Evolutionary conservation across 441 rosid species (phyloP).

Genomic region (Pelargonium australe): DNA sequence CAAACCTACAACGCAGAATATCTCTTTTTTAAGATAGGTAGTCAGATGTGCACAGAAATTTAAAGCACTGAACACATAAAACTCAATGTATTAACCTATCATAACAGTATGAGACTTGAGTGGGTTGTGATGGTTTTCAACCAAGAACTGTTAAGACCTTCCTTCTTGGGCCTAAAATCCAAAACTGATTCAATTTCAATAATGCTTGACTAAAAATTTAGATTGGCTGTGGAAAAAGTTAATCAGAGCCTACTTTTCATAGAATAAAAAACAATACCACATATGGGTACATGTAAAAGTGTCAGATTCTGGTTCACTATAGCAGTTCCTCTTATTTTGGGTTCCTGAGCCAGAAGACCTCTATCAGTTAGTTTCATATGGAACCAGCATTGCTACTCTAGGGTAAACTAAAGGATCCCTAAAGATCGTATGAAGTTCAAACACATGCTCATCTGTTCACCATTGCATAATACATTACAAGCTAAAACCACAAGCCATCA

Average conservation of each 20-base stretch:
- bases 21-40: constrained; percentile 24
- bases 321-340: neutral
- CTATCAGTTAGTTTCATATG: neutral
- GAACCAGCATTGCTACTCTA: neutral
- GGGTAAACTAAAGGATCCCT: neutral
- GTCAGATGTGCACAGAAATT: constrained; percentile 11
- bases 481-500: neutral
- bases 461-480: neutral
- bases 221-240: neutral
- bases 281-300: neutral
- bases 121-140: neutral
- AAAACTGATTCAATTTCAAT: neutral
- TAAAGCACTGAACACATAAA: neutral
- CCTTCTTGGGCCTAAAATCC: neutral
- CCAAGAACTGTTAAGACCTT: neutral
- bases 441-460: neutral
- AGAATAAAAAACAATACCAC: too few species aligned
- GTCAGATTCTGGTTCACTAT: neutral
- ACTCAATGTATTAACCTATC: neutral
- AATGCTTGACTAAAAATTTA: neutral
- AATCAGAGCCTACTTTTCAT: neutral
- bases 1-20: constrained; percentile 63
- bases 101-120: neutral
- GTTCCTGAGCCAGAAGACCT: constrained; percentile 1
- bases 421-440: neutral